phyloP scores from a whole-genome alignment of 306 rosid genomes.

The Lablab purpureus region DNA sequence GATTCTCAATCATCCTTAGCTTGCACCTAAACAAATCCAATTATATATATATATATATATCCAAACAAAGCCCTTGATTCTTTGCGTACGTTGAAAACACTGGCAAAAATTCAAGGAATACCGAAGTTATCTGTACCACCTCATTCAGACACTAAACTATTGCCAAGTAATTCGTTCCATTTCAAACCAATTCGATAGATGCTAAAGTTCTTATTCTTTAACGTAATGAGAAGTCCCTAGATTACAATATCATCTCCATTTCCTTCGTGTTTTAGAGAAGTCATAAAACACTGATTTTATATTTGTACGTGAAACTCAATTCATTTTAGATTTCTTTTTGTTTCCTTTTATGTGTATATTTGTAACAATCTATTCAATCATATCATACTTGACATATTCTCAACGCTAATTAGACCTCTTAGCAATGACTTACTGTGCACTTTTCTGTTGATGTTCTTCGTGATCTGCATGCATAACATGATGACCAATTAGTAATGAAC shows the following conservation, averaged over 20 bases:
- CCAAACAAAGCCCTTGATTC: conserved; percentile 20
- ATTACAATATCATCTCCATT: conserved; percentile 32
- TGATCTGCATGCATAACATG: background rate
- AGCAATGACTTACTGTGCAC: background rate
- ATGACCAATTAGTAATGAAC: background rate
- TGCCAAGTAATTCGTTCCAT: conserved; percentile 7
- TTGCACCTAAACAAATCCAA: conserved; percentile 38
- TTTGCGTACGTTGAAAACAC: conserved; percentile 18
- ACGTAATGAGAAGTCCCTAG: conserved; percentile 5
- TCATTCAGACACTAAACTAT: conserved; percentile 7
- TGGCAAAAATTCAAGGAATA: background rate
- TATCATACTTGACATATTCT: too few relatives aligned
- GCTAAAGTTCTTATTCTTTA: conserved; percentile 39
- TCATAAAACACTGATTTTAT: background rate
- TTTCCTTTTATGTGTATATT: too few relatives aligned
- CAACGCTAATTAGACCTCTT: too few relatives aligned
- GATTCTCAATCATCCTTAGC: conserved; percentile 49
- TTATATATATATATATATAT: conserved; percentile 19
- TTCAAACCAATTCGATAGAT: conserved; percentile 28
- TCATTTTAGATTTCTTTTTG: too few relatives aligned
- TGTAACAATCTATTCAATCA: too few relatives aligned
- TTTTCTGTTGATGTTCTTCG: background rate
- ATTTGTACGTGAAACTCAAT: too few relatives aligned
- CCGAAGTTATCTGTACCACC: background rate
- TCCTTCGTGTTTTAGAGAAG: background rate